These are phyloP conservation scores for Xylariales sp. DNA, from an alignment of 2,329 filamentous ascomycete species.

Conservation along the genomic window DNA sequence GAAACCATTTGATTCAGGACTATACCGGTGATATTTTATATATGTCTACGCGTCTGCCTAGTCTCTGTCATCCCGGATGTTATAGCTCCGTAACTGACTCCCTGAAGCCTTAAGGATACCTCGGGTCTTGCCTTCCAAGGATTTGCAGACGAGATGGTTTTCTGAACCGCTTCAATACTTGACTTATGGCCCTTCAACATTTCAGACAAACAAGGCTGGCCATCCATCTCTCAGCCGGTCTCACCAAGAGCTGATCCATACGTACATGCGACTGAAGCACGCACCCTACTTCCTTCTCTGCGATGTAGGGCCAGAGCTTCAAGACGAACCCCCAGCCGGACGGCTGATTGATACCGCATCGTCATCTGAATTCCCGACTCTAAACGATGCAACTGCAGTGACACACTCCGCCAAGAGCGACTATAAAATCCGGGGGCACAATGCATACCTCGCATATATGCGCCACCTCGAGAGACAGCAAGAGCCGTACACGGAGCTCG, in stretches of 20 bases:
- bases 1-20: not conserved
- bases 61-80: not conserved
- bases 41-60: not conserved
- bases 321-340: slow-evolving; percentile 49
- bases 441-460: slow-evolving; percentile 79
- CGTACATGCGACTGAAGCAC: slow-evolving; percentile 73
- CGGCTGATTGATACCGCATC: slow-evolving; percentile 53
- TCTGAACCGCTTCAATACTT: slow-evolving; percentile 74
- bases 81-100: slow-evolving; percentile 12
- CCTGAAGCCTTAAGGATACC: slow-evolving; percentile 67
- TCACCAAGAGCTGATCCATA: slow-evolving; percentile 71
- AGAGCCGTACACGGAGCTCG: slow-evolving; percentile 66
- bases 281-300: slow-evolving; percentile 72
- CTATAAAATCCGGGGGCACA: slow-evolving; percentile 52
- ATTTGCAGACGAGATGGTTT: slow-evolving; percentile 75
- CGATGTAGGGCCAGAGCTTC: slow-evolving; percentile 66
- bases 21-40: slow-evolving; percentile 13
- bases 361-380: slow-evolving; percentile 73
- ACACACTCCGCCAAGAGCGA: slow-evolving; percentile 56
- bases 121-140: slow-evolving; percentile 66
- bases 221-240: slow-evolving; percentile 70
- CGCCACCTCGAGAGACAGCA: slow-evolving; percentile 87
- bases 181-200: slow-evolving; percentile 64
- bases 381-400: slow-evolving; percentile 70
- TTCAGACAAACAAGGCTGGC: slow-evolving; percentile 70